Evolutionary conservation across 2,329 filamentous ascomycete species (phyloP), one percentile per base, ranked within the genome.

Genomic region (Scedosporium aurantiacum): DNA sequence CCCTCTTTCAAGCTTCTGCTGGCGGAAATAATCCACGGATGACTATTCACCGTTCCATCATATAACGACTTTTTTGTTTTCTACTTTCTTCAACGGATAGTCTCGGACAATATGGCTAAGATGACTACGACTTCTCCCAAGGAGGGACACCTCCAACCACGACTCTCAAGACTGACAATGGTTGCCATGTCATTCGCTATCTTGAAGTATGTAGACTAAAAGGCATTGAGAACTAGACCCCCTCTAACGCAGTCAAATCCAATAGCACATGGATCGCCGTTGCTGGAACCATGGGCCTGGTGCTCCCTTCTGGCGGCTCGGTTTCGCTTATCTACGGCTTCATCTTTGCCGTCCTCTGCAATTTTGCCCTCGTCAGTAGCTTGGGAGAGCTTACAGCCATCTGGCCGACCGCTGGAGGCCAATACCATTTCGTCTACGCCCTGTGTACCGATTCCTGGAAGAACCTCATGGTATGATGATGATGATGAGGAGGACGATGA

Each of bases 371-470:
- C 1, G 73, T 72, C 0, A 71, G 74, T 0, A 77, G 74, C 27
- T 66, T 79, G 4, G 77, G 74, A 1, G 76, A 78, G 62, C 65
- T 79, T 2, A 71, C 73, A 0, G 72, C 75, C 2, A 73, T 78
- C 52, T 79, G 75, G 74, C 77, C 76, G 0, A 79, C 76, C 0
- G 74, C 76, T 0, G 76, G 76, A 6, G 76, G 77, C 0, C 76
- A 79, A 55, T 78, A 78, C 66, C 75, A 78, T 58, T 77, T 76
- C 27, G 74, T 74, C 2, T 76, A 74, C 63, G 73, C 74, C 0
- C 59, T 78, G 7, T 75, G 71, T 28, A 71, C 72, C 2, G 69
- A 74, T 0, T 66, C 64, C 18, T 78, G 75, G 75, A 74, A 69
- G 58, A 73, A 69, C 40, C 61, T 68, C 0, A 70, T 74, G 69